Percentiles rank a stretch among this genome's conserved stretches.
phyloP scores from a whole-genome alignment of 257 asterid species.

The Scutellaria minor region DNA sequence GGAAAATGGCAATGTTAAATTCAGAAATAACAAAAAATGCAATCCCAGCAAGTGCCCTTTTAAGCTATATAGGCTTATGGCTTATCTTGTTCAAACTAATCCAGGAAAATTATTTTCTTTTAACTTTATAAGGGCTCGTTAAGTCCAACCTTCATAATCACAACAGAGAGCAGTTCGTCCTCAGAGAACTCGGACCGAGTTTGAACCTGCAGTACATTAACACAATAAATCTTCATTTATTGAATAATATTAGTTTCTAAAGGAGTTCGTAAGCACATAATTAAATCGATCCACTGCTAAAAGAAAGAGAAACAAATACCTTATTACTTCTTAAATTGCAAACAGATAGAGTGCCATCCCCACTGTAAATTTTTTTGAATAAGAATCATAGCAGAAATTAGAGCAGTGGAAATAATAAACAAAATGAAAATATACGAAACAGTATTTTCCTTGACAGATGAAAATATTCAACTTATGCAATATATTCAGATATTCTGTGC shows the following conservation, averaged over 20 bases:
- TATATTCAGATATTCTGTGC: conserved; percentile 3
- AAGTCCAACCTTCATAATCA: conserved; percentile 81
- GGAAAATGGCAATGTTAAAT: not conserved
- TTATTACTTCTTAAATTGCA: conserved; percentile 91
- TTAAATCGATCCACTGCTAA: conserved; percentile 11
- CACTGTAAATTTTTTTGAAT: conserved; percentile 55
- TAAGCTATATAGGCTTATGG: not conserved
- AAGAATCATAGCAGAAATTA: conserved; percentile 3
- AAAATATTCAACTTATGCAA: no score
- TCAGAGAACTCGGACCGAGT: conserved; percentile 92
- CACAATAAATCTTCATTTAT: conserved; percentile 15
- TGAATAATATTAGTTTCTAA: conserved; percentile 13
- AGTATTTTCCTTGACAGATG: no score
- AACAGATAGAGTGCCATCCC: conserved; percentile 92
- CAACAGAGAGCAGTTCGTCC: conserved; percentile 92
- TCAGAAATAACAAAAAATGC: not conserved
- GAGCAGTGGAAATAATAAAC: not conserved
- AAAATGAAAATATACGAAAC: no score
- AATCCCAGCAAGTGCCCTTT: conserved; percentile 22
- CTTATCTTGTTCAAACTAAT: conserved; percentile 16
- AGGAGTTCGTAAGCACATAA: conserved; percentile 8
- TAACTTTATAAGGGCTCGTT: not conserved
- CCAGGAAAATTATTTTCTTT: conserved; percentile 16
- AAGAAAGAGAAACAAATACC: conserved; percentile 50
- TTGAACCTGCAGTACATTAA: conserved; percentile 61